phyloP scores from a whole-genome alignment of 768 basidiomycete genomes.

The Lepiota subincarnata region DNA sequence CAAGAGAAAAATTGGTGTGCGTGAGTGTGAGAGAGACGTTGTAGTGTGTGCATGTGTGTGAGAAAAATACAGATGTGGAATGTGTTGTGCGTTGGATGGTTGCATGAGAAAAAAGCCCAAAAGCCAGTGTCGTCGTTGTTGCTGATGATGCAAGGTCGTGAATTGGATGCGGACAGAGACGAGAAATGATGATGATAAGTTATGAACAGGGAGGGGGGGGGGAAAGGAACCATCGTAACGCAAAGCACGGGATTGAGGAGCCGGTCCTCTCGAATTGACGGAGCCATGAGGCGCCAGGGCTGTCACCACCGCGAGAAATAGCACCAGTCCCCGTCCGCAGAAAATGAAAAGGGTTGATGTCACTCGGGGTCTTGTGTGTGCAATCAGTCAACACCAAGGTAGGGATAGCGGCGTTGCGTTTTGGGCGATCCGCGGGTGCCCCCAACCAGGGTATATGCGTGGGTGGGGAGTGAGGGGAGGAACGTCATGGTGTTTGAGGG shows the following conservation, averaged over 20 bases:
- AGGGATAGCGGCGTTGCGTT: background rate
- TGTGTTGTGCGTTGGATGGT: background rate
- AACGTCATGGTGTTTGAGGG: too few relatives aligned
- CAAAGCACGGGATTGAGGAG: constrained; percentile 1
- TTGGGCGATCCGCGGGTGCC: background rate
- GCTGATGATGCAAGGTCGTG: background rate
- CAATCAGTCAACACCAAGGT: background rate
- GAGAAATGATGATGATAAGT: constrained; percentile 1
- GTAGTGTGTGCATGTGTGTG: constrained; percentile 2
- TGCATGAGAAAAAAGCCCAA: constrained; percentile 6
- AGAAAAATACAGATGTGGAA: constrained; percentile 3
- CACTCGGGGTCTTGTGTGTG: constrained; percentile 7
- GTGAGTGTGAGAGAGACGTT: constrained; percentile 6
- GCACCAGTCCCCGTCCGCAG: background rate
- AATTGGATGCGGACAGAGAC: background rate
- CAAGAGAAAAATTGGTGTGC: background rate
- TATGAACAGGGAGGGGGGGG: background rate
- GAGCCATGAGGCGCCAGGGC: constrained; percentile 10
- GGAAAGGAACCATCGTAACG: background rate
- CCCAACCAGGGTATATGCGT: background rate
- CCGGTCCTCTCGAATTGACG: constrained; percentile 5
- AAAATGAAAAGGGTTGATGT: constrained; percentile 2
- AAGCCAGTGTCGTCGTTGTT: background rate
- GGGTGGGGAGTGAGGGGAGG: background rate
- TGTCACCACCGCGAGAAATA: constrained; percentile 4